Conservation (phyloP, 2,329 filamentous ascomycete genomes). For the Fusarium agapanthi region DNA sequence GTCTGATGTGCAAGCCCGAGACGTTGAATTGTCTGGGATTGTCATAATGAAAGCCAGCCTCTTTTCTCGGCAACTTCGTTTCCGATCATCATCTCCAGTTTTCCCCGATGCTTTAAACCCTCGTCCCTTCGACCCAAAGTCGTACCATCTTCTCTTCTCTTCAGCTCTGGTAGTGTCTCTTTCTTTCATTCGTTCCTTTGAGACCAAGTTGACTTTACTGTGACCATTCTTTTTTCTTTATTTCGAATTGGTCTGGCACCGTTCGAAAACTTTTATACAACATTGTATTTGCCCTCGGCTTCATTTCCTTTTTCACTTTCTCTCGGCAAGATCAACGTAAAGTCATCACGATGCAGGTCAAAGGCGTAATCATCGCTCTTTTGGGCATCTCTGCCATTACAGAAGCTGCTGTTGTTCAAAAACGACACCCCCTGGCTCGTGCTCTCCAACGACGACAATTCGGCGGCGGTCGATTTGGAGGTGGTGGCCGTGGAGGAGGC, state of each 20-base stretch:
- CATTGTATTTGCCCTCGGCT: conserved; percentile 13
- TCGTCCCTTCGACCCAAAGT: conserved; percentile 44
- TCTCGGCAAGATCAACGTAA: conserved; percentile 34
- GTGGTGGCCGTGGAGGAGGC: conserved; percentile 32
- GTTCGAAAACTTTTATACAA: conserved; percentile 34
- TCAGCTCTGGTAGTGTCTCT: conserved; percentile 60
- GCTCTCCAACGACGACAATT: conserved; percentile 55
- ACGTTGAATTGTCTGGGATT: conserved; percentile 43
- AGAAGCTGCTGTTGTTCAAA: conserved; percentile 56
- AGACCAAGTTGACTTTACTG: conserved; percentile 43
- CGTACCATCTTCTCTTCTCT: conserved; percentile 47
- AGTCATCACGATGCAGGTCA: conserved; percentile 60
- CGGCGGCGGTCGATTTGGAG: conserved; percentile 35
- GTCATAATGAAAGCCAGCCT: conserved; percentile 42
- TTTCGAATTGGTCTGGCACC: conserved; percentile 61
- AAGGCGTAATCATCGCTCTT: conserved; percentile 59
- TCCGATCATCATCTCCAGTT: conserved; percentile 44
- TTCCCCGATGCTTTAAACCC: conserved; percentile 47
- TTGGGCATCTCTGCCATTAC: conserved; percentile 56
- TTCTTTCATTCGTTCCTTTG: conserved; percentile 59
- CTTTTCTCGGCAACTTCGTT: conserved; percentile 51
- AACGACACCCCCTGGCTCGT: conserved; percentile 48
- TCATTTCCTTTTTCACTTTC: conserved; percentile 17
- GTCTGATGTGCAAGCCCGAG: conserved; percentile 45
- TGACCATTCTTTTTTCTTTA: conserved; percentile 57